Base-by-base conservation (phyloP, 1,139 yeast genomes). In the Sugiyamaella novakii region DNA sequence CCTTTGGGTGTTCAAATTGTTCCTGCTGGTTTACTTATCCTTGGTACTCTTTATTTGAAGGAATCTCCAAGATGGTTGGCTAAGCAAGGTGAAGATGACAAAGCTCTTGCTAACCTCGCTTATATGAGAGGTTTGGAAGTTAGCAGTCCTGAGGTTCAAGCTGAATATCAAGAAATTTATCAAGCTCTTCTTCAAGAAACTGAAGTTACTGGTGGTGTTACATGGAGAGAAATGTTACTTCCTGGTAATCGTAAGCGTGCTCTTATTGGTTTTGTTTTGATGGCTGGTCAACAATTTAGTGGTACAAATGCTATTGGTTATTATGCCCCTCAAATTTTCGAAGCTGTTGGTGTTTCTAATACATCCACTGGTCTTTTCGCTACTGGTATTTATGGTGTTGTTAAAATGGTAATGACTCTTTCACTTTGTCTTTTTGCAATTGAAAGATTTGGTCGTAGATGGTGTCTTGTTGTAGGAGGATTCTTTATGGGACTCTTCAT, bases 21-120 rank as follows among this genome's bases (percentile, higher is more conserved):
- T 39, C 89, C 89, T 22, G 88, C 86, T 29, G 51, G 73, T 6
- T 18, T 78, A 3, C 70, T 84, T 50, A 67, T 81, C 49, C 3
- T 64, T 35, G 81, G 81, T 55, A 59, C 74, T 31, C 67, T 77
- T 59, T 67, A 79, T 57, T 70, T 84, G 53, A 87, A 84, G 19
- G 91, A 84, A 65, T 82, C 91, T 3, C 91, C 92, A 38, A 77
- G 84, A 65, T 84, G 88, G 88, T 71, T 78, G 55, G 84, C 83
- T 11, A 74, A 78, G 54, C 78, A 78, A 56, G 84, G 79, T 51
- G 69, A 77, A 56, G 81, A 84, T 81, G 87, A 82, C 17, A 83
- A 81, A 55, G 81, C 85, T 39, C 76, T 75, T 59, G 61, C 62
- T 1, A 73, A 81, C 49, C 76, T 83, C 46, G 64, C 84, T 22